These are phyloP conservation scores for Solanum sitiens DNA, from an alignment of 257 asterid species.

Conservation along the genomic window DNA sequence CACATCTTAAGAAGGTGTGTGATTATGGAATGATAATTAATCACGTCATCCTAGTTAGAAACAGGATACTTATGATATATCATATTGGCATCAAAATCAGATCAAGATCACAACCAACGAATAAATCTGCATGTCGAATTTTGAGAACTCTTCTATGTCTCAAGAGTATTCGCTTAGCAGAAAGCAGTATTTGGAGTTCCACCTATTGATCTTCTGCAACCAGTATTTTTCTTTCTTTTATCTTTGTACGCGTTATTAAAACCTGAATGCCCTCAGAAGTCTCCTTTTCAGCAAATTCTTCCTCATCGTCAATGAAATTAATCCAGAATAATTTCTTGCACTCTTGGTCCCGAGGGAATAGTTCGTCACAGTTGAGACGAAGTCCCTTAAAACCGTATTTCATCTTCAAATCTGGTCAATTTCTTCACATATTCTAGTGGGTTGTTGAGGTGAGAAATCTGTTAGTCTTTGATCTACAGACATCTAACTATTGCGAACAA, in stretches of 20 bases:
- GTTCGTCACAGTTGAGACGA: neutral
- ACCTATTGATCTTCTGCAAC: neutral
- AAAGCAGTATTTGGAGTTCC: neutral
- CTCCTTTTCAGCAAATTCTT: neutral
- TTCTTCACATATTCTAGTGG: neutral
- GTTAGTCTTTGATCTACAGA: neutral
- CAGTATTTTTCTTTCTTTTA: neutral
- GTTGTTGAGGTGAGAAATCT: neutral
- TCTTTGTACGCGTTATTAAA: neutral
- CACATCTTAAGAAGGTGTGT: neutral
- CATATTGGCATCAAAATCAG: neutral
- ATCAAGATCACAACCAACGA: neutral
- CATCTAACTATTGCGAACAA: neutral
- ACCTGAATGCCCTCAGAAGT: neutral
- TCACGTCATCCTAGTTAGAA: neutral
- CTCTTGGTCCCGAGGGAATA: neutral
- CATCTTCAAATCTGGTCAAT: neutral
- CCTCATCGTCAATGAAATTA: neutral
- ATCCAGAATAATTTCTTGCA: neutral
- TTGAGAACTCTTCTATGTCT: neutral
- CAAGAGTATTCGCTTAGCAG: neutral
- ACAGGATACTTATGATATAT: neutral
- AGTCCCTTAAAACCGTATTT: neutral
- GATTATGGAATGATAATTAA: neutral
- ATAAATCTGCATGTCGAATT: neutral